Evolutionary conservation across 441 rosid species (phyloP).

Genomic region (Omphalea diandra): DNA sequence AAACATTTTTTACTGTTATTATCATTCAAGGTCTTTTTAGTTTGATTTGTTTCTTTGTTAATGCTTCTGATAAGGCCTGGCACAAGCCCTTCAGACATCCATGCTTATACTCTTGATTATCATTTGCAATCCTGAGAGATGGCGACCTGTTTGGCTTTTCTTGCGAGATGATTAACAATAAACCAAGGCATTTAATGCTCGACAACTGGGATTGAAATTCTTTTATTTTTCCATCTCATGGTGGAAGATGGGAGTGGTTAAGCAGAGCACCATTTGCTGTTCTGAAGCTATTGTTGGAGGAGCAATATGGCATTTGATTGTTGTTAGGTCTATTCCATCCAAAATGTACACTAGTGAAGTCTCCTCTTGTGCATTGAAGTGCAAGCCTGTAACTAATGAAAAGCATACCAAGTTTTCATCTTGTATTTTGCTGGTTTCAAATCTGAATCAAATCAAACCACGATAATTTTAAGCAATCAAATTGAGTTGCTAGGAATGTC

Average conservation of each 20-base stretch:
- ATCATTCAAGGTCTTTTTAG: neutral
- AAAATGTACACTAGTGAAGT: slow-evolving; percentile 13
- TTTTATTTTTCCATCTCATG: slow-evolving; percentile 6
- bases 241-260: neutral
- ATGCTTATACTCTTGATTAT: slow-evolving; percentile 69
- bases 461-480: too few species aligned
- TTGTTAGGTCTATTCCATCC: neutral
- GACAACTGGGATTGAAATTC: slow-evolving; percentile 1
- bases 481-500: too few species aligned
- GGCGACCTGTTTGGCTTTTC: slow-evolving; percentile 16
- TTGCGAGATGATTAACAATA: neutral
- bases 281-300: neutral
- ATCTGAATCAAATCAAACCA: too few species aligned
- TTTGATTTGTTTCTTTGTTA: neutral
- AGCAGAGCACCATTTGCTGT: neutral
- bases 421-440: neutral
- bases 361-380: neutral
- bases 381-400: neutral
- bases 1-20: neutral
- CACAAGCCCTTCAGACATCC: slow-evolving; percentile 82
- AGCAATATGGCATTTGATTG: neutral
- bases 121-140: slow-evolving; percentile 63
- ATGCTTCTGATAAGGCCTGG: slow-evolving; percentile 67
- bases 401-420: neutral
- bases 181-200: neutral